Evolutionary conservation across 176 grass and related monocot species (phyloP), one percentile per base, ranked within the genome.

Genomic region (Areca catechu): DNA sequence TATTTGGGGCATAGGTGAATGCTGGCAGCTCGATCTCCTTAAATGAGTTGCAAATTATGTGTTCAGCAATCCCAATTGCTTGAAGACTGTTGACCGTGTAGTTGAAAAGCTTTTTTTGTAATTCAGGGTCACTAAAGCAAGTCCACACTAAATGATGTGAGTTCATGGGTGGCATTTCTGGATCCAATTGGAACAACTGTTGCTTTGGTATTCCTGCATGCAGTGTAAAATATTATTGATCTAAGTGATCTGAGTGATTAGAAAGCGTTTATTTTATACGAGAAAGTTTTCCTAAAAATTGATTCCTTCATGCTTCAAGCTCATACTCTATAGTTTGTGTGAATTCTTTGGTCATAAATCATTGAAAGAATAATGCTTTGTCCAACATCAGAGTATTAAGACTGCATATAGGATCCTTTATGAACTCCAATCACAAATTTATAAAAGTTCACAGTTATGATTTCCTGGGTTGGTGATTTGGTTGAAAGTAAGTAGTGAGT

Each of bases 1-100:
- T 37, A 56, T 67, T 73, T 12, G 82, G 74, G 15, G 78, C 21
- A 20, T 51, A 24, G 0, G 17, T 48, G 62, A 86, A 77, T 0
- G 66, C 50, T 54, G 73, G 76, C 2, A 73, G 34, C 62, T 87
- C 83, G 16, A 72, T 64, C 51, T 87, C 83, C 15, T 59, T 51
- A 60, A 56, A 87, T 53, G 76, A 83, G 66, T 93, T 87, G 79
- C 79, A 81, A 17, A 93, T 69, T 28, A 79, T 78, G 4, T 24
- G 19, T 28, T 93, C 83, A 15, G 83, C 61, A 1, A 78, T 68
- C 3, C 25, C 17, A 1, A 76, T 65, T 53, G 73, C 50, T 65
- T 19, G 50, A 65, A 75, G 87, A 21, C 71, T 81, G 30, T 27
- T 76, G 4, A 74, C 49, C 18, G 81, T 55, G 2, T 63, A 76